Base-by-base conservation (phyloP, 768 basidiomycete species). In the Mycena haematopus region DNA sequence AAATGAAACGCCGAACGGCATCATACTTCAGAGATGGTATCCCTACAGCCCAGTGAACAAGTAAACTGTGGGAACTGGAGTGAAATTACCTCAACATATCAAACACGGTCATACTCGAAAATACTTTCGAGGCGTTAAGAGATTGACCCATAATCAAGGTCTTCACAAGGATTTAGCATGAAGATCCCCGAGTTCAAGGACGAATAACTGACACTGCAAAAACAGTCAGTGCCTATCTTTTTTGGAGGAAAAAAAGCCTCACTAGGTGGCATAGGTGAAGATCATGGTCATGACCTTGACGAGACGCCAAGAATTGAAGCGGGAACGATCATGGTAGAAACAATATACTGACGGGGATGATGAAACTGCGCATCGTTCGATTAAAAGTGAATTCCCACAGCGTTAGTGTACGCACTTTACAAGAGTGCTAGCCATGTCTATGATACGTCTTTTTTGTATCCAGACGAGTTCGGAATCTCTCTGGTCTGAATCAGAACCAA, bases 271-370 rank as follows among this genome's bases (percentile, higher is more conserved):
- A 62, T 80, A 85, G 2, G 82, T 81, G 27, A 78, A 73, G 31
- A 79, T 68, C 83, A 85, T 86, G 46, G 80, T 81, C 2, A 83
- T 17, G 10, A 86, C 63, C 0, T 85, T 22, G 58, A n/a, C 9
- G 42, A 15, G 31, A 40, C 8, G 25, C 15, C 49, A 52, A 40
- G 35, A 46, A 22, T 60, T 22, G 6, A 36, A 8, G 19, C 52
- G 3, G 27, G 11, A 11, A 14, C 13, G 35, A 22, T 10, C 3
- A 31, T 45, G 27, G 22, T 25, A 17, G 27, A 8, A 52, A 3
- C 19, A 36, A 14, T 8, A 33, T 15, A 33, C 40, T 47, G 29
- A 21, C 70, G 71, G 33, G 75, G 58, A 31, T 71, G 63, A 63
- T 69, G 72, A 22, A 77, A 70, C 7, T 74, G 69, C 68, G 6